Evolutionary conservation across 2,329 filamentous ascomycete species (phyloP).

Genomic region (Hymenoscyphus scutula): DNA sequence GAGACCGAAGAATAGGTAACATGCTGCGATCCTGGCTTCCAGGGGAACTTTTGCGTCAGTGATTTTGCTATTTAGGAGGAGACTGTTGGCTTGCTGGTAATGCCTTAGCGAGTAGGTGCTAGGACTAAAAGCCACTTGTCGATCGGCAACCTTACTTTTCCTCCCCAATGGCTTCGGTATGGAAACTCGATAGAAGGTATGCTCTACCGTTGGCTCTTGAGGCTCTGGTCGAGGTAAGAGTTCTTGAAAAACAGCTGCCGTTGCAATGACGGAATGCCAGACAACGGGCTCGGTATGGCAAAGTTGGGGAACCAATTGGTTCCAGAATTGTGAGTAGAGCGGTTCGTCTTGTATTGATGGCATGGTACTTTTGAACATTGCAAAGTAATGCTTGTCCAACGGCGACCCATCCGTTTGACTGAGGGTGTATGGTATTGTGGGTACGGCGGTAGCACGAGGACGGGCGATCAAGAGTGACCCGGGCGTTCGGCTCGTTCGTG

Average conservation of each 20-base stretch:
- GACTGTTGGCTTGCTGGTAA: neutral
- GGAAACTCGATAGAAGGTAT: neutral
- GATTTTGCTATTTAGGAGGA: neutral
- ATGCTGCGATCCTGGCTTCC: neutral
- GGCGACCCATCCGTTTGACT: too few relatives aligned
- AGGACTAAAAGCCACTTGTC: neutral
- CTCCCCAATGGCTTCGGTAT: neutral
- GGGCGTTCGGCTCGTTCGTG: too few relatives aligned
- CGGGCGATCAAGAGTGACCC: too few relatives aligned
- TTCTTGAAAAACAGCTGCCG: neutral
- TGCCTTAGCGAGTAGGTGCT: neutral
- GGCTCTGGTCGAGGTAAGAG: neutral
- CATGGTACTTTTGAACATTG: neutral
- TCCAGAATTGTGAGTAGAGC: neutral
- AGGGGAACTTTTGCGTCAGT: neutral
- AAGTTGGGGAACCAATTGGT: neutral
- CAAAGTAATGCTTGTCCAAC: too few relatives aligned
- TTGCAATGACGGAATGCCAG: neutral
- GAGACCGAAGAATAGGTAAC: conserved; percentile 2
- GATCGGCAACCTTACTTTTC: neutral
- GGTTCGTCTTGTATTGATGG: neutral
- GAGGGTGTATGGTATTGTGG: too few relatives aligned
- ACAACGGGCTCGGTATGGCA: neutral
- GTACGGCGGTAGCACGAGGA: too few relatives aligned
- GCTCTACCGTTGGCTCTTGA: neutral